Conservation (phyloP, 306 rosid species). For the Lupinus albus region DNA sequence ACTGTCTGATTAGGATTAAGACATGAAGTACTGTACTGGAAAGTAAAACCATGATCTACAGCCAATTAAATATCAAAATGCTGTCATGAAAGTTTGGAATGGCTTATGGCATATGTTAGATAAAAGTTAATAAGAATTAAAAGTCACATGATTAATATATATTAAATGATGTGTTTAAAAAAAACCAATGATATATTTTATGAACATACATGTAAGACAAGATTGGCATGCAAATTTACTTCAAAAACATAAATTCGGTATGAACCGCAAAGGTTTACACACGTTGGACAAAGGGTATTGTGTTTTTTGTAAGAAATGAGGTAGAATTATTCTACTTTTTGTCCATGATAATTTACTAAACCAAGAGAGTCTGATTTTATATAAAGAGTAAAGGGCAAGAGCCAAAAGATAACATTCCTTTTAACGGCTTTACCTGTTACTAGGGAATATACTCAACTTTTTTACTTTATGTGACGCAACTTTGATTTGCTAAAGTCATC, state of each 20-base stretch:
- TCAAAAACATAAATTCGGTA: too few species aligned
- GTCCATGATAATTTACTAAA: too few species aligned
- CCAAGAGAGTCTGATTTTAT: not conserved
- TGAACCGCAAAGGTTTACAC: too few species aligned
- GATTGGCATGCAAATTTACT: too few species aligned
- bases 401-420: too few species aligned
- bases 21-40: constrained; percentile 30
- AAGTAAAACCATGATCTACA: not conserved
- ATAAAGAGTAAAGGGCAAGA: not conserved
- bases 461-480: constrained; percentile 13
- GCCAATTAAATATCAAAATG: constrained; percentile 31
- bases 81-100: not conserved
- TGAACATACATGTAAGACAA: too few species aligned
- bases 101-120: not conserved
- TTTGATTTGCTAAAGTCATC: constrained; percentile 23
- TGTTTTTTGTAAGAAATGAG: too few species aligned
- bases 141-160: too few species aligned
- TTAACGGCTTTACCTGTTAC: not conserved
- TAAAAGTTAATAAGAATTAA: constrained; percentile 1
- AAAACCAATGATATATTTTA: too few species aligned
- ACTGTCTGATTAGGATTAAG: constrained; percentile 19
- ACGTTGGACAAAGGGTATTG: too few species aligned
- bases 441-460: not conserved
- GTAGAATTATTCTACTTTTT: too few species aligned
- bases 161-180: too few species aligned